Base-by-base conservation (phyloP, 2,329 filamentous ascomycete genomes). In the Chrysoporthe austroafricana region DNA sequence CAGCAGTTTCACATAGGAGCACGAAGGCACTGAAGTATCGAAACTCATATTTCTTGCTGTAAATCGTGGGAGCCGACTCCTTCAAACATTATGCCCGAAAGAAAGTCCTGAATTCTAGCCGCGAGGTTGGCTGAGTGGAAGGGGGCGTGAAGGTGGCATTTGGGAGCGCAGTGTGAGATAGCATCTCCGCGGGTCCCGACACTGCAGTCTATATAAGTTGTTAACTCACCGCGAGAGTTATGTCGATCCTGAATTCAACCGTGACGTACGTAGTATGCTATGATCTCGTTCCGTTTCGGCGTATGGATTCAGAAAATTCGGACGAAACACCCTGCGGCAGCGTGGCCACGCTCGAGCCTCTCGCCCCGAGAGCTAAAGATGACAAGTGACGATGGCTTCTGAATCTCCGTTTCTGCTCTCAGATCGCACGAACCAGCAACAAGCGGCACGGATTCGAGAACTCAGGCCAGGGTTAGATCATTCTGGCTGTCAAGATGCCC, bases 401-500 rank as follows among this genome's bases (percentile, higher is more conserved):
- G 6, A 3, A 9, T 8, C 4, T n/a, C 46, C 46, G 6, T n/a
- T n/a, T 48, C 46, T 48, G 14, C n/a, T n/a, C 46, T 48, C 46
- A 1, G n/a, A n/a, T n/a, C 4, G 11, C 46, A n/a, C 16, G 3
- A 7, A 7, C n/a, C 2, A 7, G 16, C 18, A 48, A 21, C 46
- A 48, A 3, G 2, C 2, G 2, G 6, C 46, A n/a, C 4, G 36
- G 4, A 39, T 9, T 39, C 36, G 36, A 4, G 42, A 58, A 21
- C 32, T 13, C 4, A 60, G 36, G n/a, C n/a, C 14, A 64, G 14
- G 46, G 1, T 7, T 8, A 18, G 8, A 44, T 32, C 13, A 11
- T 39, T 34, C 44, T 34, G 21, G 39, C 57, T 50, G 6, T 54
- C 62, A 75, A 66, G 46, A 78, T 79, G 77, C 74, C 77, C 26